A percentile compares a stretch with the other conserved stretches of the same genome.
Evolutionary conservation across 805 yeast species (phyloP).

Genomic region (Candida chauliodis): DNA sequence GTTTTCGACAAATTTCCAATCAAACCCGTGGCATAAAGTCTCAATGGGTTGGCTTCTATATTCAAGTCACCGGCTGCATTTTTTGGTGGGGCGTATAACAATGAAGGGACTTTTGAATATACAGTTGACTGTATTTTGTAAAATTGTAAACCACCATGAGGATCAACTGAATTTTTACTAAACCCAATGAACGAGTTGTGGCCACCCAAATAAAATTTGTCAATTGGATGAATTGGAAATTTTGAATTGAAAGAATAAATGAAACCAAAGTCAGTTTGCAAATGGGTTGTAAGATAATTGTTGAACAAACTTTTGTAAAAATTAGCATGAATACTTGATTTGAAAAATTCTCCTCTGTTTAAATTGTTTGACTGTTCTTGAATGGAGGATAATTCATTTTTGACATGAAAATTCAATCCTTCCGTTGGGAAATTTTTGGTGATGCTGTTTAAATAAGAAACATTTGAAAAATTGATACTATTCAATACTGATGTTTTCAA

Average conservation of each 20-base stretch:
- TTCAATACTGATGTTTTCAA: constrained; percentile 33
- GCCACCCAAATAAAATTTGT: constrained; percentile 83
- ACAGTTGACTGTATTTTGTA: constrained; percentile 55
- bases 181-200: constrained; percentile 70
- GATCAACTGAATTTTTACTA: constrained; percentile 63
- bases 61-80: neutral
- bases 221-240: constrained; percentile 57
- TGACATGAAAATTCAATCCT: constrained; percentile 59
- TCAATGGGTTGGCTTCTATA: constrained; percentile 30
- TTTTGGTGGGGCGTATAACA: constrained; percentile 21
- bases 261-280: constrained; percentile 53
- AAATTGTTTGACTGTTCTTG: constrained; percentile 25
- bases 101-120: constrained; percentile 56
- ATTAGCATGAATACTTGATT: constrained; percentile 27
- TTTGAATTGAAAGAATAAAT: constrained; percentile 36
- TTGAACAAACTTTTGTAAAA: constrained; percentile 41
- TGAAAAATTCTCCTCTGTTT: constrained; percentile 25
- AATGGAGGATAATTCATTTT: constrained; percentile 45
- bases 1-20: constrained; percentile 55
- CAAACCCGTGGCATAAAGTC: constrained; percentile 59
- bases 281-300: constrained; percentile 46
- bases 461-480: constrained; percentile 20
- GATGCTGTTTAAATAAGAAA: constrained; percentile 18
- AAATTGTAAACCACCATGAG: constrained; percentile 68
- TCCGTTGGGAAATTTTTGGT: constrained; percentile 38